These are phyloP conservation scores for Chloromonas sp. DNA, from an alignment of 163 green algal species.

Conservation along the genomic window DNA sequence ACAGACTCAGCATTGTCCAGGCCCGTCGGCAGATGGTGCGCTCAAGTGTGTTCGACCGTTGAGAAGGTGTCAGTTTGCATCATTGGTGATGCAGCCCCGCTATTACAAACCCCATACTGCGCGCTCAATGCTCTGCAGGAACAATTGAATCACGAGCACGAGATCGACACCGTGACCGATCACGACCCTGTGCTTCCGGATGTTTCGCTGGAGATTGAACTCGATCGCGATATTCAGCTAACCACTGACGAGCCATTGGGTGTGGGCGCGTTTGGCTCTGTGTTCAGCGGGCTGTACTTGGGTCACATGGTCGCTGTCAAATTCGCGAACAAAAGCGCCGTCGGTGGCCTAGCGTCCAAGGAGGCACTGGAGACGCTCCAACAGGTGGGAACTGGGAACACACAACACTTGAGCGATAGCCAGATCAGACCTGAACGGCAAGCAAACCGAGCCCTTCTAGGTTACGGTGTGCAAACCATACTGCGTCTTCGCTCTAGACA, in stretches of 20 bases:
- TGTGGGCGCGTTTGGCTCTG: conserved; percentile 6
- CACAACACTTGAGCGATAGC: too few relatives aligned
- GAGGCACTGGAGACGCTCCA: conserved; percentile 14
- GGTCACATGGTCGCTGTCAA: conserved; percentile 20
- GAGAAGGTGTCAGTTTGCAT: background rate
- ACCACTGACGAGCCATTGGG: conserved; percentile 1
- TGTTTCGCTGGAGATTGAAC: conserved; percentile 16
- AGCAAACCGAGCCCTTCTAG: too few relatives aligned
- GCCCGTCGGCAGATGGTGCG: background rate
- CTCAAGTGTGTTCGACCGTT: background rate
- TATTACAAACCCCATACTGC: background rate
- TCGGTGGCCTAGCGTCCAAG: background rate
- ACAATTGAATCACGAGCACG: background rate
- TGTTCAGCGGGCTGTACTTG: conserved; percentile 19
- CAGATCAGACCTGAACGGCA: too few relatives aligned
- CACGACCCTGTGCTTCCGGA: conserved; percentile 19
- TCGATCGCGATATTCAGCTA: conserved; percentile 10
- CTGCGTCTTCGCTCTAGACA: background rate
- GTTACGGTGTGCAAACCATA: too few relatives aligned
- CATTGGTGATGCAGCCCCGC: background rate
- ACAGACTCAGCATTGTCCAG: too few relatives aligned
- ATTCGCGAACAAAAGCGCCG: conserved; percentile 6
- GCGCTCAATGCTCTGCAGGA: too few relatives aligned
- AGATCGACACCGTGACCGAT: conserved; percentile 6
- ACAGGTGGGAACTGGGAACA: background rate